Conservation (phyloP, 2,329 filamentous ascomycete genomes). For the Metarhizium guizhouense region DNA sequence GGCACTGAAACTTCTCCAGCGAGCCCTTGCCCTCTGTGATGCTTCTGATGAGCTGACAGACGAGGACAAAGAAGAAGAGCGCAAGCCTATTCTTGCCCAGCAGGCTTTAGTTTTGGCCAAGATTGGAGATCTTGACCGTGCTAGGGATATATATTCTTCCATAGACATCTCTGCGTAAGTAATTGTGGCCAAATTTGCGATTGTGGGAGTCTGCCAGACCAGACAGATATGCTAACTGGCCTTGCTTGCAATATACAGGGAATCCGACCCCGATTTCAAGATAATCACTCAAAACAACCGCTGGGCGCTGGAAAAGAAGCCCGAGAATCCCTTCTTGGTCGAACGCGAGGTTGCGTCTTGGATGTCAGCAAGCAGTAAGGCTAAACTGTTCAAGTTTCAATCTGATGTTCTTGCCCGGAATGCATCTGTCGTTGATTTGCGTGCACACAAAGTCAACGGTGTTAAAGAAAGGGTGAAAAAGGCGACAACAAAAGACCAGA, state of each 20-base stretch:
- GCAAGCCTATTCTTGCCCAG: conserved; percentile 68
- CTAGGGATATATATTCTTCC: conserved; percentile 51
- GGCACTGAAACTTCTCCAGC: conserved; percentile 58
- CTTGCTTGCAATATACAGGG: conserved; percentile 25
- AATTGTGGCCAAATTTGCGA: not conserved
- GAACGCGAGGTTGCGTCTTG: conserved; percentile 52
- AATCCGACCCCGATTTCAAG: conserved; percentile 57
- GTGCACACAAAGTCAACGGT: conserved; percentile 59
- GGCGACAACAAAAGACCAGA: conserved; percentile 21
- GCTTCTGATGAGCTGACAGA: conserved; percentile 63
- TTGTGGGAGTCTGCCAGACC: not conserved
- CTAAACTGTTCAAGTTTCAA: conserved; percentile 68
- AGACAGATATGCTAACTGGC: conserved; percentile 17
- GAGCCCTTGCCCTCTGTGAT: conserved; percentile 63
- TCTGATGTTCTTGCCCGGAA: conserved; percentile 47
- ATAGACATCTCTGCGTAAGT: conserved; percentile 54
- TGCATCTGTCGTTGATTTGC: conserved; percentile 53
- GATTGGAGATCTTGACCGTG: conserved; percentile 57
- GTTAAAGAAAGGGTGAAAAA: conserved; percentile 40
- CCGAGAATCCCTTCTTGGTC: conserved; percentile 57
- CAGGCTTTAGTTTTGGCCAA: conserved; percentile 63
- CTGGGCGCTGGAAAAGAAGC: conserved; percentile 30
- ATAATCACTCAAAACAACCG: conserved; percentile 60
- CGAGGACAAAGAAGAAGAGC: conserved; percentile 65
- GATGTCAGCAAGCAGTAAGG: conserved; percentile 41